Conservation (phyloP, 1,139 yeast genomes). For the Taphrina deformans region DNA sequence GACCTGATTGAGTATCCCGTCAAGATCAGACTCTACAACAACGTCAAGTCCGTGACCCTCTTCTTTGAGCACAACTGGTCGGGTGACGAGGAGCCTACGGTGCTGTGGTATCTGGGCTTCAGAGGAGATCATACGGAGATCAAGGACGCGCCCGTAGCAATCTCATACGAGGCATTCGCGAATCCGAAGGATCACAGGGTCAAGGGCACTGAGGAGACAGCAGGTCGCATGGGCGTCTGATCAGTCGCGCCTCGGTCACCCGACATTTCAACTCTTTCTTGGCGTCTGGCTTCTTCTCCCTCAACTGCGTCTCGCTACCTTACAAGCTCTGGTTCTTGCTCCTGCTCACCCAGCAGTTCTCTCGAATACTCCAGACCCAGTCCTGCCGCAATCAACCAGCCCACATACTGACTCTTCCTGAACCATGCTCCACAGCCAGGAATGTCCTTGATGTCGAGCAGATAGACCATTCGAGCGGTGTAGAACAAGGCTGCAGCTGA, state of each 20-base stretch:
- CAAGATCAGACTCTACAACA: slow-evolving; percentile 73
- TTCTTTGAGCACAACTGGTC: slow-evolving; percentile 63
- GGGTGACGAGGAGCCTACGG: slow-evolving; percentile 55
- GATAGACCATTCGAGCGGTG: slow-evolving; percentile 19
- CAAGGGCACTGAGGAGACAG: slow-evolving; percentile 10
- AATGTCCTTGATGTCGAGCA: slow-evolving; percentile 14
- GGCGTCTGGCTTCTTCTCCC: too few species aligned
- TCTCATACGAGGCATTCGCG: slow-evolving; percentile 86
- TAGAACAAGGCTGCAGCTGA: slow-evolving; percentile 17
- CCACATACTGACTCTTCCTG: slow-evolving; percentile 19
- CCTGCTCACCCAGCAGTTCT: not conserved
- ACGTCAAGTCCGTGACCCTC: slow-evolving; percentile 65
- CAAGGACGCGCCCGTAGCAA: slow-evolving; percentile 64
- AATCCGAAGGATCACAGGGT: slow-evolving; percentile 82
- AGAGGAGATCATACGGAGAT: slow-evolving; percentile 69
- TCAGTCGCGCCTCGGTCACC: not conserved
- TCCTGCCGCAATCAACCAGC: slow-evolving; percentile 30
- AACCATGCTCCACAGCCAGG: slow-evolving; percentile 28
- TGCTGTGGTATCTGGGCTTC: slow-evolving; percentile 69
- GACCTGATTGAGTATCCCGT: slow-evolving; percentile 72
- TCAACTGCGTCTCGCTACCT: too few species aligned
- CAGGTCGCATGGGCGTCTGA: slow-evolving; percentile 6
- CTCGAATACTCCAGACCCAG: slow-evolving; percentile 15
- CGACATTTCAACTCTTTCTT: too few species aligned
- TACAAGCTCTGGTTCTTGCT: too few species aligned